phyloP scores from a whole-genome alignment of 768 basidiomycete species.

The Filobasidium floriforme region DNA sequence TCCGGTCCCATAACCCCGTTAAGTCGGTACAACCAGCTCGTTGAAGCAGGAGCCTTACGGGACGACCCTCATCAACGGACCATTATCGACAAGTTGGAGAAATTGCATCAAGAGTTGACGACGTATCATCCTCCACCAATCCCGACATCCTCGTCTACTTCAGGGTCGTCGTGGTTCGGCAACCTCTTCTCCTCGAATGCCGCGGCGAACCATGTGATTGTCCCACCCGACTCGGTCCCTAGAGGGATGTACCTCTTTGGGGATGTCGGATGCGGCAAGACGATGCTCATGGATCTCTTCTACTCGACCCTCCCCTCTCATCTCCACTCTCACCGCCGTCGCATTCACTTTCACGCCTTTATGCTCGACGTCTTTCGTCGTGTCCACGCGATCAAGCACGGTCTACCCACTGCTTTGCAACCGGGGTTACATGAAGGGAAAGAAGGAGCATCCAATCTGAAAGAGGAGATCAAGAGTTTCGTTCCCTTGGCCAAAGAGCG shows the following conservation, averaged over 20 bases:
- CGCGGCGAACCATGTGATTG: not conserved
- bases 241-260: conserved; percentile 92
- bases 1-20: conserved; percentile 5
- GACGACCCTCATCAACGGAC: conserved; percentile 75
- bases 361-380: conserved; percentile 98
- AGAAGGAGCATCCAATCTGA: not conserved
- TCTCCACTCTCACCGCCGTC: conserved; percentile 35
- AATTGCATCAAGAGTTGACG: conserved; percentile 63
- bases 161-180: conserved; percentile 13
- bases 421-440: not conserved
- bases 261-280: conserved; percentile 90
- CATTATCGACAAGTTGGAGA: conserved; percentile 74
- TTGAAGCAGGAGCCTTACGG: conserved; percentile 54
- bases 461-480: not conserved
- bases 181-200: conserved; percentile 29
- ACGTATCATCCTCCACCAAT: conserved; percentile 64
- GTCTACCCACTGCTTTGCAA: conserved; percentile 1
- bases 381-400: conserved; percentile 67
- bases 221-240: conserved; percentile 49
- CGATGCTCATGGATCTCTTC: conserved; percentile 98
- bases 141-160: conserved; percentile 43
- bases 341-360: conserved; percentile 97
- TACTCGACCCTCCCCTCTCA: conserved; percentile 60
- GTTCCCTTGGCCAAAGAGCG: not conserved
- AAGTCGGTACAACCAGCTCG: conserved; percentile 49